Base-by-base conservation (phyloP, 129 eudicot genomes). In the Pittosporum tobira region DNA sequence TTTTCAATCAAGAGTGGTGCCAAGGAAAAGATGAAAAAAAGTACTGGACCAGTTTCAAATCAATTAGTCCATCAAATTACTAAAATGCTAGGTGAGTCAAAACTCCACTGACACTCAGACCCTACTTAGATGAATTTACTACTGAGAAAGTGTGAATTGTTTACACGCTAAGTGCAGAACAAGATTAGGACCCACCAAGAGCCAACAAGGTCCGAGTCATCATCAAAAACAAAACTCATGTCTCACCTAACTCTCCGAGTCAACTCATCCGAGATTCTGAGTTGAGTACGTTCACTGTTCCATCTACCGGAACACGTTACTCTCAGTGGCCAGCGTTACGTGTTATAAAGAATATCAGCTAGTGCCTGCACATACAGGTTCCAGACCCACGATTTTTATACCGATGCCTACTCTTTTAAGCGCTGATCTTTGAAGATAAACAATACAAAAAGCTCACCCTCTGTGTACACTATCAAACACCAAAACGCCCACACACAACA, bases 11-110 rank as follows among this genome's bases (percentile, higher is more conserved):
- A n/a, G n/a, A n/a, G n/a, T n/a, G n/a, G n/a, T n/a, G n/a, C n/a
- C n/a, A n/a, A n/a, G n/a, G n/a, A n/a, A n/a, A n/a, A n/a, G n/a
- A n/a, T n/a, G n/a, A 34, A 34, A 34, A 2, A 5, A 34, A 34
- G 11, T 34, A 12, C 40, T 34, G 7, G 40, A 34, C 40, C n/a
- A n/a, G n/a, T n/a, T n/a, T n/a, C n/a, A n/a, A n/a, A n/a, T n/a
- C n/a, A n/a, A n/a, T n/a, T n/a, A n/a, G n/a, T n/a, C n/a, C 40
- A 34, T 5, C 40, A 34, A 34, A 7, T 2, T 8, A 34, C 40
- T 34, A 34, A 34, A 6, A 31, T 20, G 27, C 9, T 48, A 51
- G n/a, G 29, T 51, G 57, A 51, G 57, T 51, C 57, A 51, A 23
- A 24, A 14, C n/a, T 51, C 30, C 57, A 22, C 7, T 51, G 29